A percentile compares a stretch with the other conserved stretches of the same genome.
These are phyloP conservation scores for Karstenula rhodostoma DNA, from an alignment of 2,329 filamentous ascomycete genomes.

Conservation along the genomic window DNA sequence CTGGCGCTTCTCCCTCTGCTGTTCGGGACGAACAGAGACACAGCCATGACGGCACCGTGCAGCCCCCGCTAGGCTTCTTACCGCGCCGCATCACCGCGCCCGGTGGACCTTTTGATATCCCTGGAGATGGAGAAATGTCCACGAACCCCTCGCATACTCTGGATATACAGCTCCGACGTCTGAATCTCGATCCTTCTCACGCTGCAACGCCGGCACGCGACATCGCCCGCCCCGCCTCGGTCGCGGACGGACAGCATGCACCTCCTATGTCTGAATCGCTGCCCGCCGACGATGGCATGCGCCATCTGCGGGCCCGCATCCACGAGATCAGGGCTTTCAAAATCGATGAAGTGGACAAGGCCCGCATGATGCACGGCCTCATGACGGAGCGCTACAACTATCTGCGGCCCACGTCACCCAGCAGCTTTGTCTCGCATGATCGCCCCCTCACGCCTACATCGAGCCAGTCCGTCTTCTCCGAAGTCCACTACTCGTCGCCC, in stretches of 20 bases:
- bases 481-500: conserved; percentile 44
- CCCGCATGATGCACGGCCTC: conserved; percentile 57
- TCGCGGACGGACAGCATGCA: conserved; percentile 31
- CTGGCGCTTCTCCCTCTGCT: conserved; percentile 33
- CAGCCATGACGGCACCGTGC: conserved; percentile 24
- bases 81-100: conserved; percentile 28
- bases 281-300: conserved; percentile 62
- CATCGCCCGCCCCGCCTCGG: conserved; percentile 19
- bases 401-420: conserved; percentile 48
- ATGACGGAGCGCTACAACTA: conserved; percentile 59
- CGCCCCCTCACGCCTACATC: conserved; percentile 50
- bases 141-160: conserved; percentile 40
- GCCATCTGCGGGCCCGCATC: conserved; percentile 55
- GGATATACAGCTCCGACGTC: conserved; percentile 37
- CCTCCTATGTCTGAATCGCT: conserved; percentile 47
- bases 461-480: conserved; percentile 44
- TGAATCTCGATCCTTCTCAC: conserved; percentile 33
- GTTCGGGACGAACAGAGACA: conserved; percentile 31
- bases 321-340: conserved; percentile 56
- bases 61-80: conserved; percentile 20
- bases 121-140: conserved; percentile 38
- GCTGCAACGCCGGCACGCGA: conserved; percentile 34
- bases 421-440: conserved; percentile 49
- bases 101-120: conserved; percentile 32
- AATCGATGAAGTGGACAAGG: conserved; percentile 58